Evolutionary conservation across 805 yeast species (phyloP), one percentile per base, ranked within the genome.

Genomic region (Myxozyma neotropica): DNA sequence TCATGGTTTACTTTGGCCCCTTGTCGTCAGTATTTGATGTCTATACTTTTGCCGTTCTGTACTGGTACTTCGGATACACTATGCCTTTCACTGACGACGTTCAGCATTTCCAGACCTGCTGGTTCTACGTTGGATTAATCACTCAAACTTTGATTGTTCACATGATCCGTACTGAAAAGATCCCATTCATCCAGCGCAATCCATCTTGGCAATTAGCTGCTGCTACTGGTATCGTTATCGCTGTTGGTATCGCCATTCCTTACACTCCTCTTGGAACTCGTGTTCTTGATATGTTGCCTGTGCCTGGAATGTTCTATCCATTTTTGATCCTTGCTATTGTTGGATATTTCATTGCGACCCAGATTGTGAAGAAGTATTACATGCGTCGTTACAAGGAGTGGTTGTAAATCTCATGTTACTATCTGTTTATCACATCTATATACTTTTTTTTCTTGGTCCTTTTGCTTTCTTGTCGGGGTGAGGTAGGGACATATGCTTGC

Each of bases 151-250:
- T 62, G 31, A 62, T 62, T 36, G 65, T 62, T 40, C 66, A 62
- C 55, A 60, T 62, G 65, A 62, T 62, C 53, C 58, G 66, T 21
- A 62, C 66, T 27, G 66, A 62, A 56, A 62, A 62, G 61, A 24
- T 62, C 21, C 66, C 66, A n/a, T 59, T 62, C 53, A 52, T 62
- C 40, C 66, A 62, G 61, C 60, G 66, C 36, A 55, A 46, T 48
- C 65, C 66, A 15, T 62, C 66, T 8, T 62, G 66, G 66, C 66
- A 62, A 50, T 58, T 62, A 8, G 53, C 54, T 5, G 43, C 49
- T 13, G 66, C 58, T 21, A 62, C 66, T 12, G 45, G 52, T 7
- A 24, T 44, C 12, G 64, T 56, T 24, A 50, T 60, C 39, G 57
- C 55, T 12, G 57, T 59, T 26, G 66, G 66, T 35, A 56, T 59